phyloP scores from a whole-genome alignment of 2,329 filamentous ascomycete species.

The Diaporthe sp. region DNA sequence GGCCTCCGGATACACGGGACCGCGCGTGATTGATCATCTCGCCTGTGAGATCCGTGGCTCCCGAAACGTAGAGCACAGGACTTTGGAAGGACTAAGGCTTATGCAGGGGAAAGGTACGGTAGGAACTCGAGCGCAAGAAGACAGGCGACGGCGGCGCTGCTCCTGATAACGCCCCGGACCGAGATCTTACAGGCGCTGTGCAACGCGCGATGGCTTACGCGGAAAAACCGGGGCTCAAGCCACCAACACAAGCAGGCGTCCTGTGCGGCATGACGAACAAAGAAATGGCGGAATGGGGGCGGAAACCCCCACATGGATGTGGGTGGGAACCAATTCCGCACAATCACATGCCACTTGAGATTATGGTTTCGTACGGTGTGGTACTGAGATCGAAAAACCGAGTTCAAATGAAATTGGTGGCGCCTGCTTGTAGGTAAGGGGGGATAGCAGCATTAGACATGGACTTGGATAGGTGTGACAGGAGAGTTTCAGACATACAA shows the following conservation, averaged over 20 bases:
- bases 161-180: not conserved
- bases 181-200: not conserved
- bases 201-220: not conserved
- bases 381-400: too few relatives aligned
- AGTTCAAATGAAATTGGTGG: too few relatives aligned
- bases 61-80: not conserved
- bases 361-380: too few relatives aligned
- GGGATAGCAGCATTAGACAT: too few relatives aligned
- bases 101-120: not conserved
- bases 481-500: too few relatives aligned
- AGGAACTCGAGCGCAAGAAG: not conserved
- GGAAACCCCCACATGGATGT: not conserved
- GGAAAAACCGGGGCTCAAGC: too few relatives aligned
- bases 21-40: not conserved
- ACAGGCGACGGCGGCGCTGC: not conserved
- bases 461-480: too few relatives aligned
- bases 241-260: too few relatives aligned
- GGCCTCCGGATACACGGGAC: not conserved
- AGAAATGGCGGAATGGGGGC: not conserved
- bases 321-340: not conserved
- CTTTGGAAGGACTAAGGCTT: not conserved
- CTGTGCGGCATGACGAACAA: not conserved
- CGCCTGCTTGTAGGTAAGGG: too few relatives aligned
- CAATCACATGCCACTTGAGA: not conserved
- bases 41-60: rapidly evolving